A percentile compares a stretch with the other conserved stretches of the same genome.
These are phyloP conservation scores for Aspergillus sp. DNA, from an alignment of 2,329 filamentous ascomycete species.

Conservation along the genomic window DNA sequence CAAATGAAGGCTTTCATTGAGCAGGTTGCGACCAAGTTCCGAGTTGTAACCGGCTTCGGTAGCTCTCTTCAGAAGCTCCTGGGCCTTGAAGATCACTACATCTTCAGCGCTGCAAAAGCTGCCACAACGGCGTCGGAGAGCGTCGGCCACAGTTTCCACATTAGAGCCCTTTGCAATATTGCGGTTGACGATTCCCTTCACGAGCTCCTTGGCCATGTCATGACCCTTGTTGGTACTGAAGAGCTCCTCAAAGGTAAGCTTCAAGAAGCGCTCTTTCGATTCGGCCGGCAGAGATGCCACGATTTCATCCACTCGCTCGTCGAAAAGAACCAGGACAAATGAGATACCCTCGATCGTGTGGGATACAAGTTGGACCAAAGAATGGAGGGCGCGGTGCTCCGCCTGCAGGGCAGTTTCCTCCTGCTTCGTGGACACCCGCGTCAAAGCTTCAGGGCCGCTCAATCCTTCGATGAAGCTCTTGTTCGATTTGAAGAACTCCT, in stretches of 20 bases:
- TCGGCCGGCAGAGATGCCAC: conserved; percentile 71
- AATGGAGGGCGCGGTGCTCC: conserved; percentile 89
- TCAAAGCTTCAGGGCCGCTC: conserved; percentile 84
- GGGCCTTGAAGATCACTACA: conserved; percentile 96
- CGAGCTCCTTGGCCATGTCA: conserved; percentile 87
- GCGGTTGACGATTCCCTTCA: conserved; percentile 96
- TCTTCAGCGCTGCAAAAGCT: conserved; percentile 98
- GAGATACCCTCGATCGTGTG: conserved; percentile 96
- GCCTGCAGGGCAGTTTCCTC: conserved; percentile 91
- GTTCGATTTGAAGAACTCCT: conserved; percentile 83
- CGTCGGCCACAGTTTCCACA: conserved; percentile 94
- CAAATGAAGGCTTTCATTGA: conserved; percentile 85
- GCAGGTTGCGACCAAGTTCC: conserved; percentile 72
- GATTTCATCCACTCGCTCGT: conserved; percentile 89
- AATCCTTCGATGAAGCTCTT: conserved; percentile 89
- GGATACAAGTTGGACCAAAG: conserved; percentile 79
- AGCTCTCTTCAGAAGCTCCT: conserved; percentile 89
- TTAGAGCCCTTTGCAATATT: conserved; percentile 97
- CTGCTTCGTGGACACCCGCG: conserved; percentile 74
- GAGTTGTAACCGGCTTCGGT: conserved; percentile 74
- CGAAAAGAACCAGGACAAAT: conserved; percentile 91
- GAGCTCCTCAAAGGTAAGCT: conserved; percentile 82
- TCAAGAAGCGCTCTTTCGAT: conserved; percentile 67
- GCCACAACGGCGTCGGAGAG: conserved; percentile 85
- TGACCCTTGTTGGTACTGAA: conserved; percentile 79